These are phyloP conservation scores for Microdochium nivale DNA, from an alignment of 2,329 filamentous ascomycete species.

Conservation along the genomic window DNA sequence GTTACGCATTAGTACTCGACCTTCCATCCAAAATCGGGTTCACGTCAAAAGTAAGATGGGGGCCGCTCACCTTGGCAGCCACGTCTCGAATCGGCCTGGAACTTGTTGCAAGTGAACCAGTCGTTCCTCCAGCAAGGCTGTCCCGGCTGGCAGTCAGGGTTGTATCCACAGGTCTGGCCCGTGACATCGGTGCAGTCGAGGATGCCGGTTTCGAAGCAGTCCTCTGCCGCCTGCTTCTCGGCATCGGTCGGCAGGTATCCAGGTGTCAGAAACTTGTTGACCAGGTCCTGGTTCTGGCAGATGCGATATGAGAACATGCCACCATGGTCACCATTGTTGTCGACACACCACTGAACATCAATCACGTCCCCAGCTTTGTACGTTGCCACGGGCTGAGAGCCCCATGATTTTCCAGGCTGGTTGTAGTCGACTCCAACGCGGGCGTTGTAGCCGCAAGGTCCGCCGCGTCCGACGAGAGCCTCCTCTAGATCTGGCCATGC, in stretches of 20 bases:
- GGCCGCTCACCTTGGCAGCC: conserved; percentile 20
- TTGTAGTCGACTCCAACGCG: conserved; percentile 46
- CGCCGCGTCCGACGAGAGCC: conserved; percentile 36
- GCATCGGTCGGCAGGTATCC: conserved; percentile 36
- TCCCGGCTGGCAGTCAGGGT: conserved; percentile 33
- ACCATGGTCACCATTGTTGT: conserved; percentile 47
- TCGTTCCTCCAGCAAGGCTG: conserved; percentile 39
- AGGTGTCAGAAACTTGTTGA: conserved; percentile 39
- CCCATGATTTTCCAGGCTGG: conserved; percentile 33
- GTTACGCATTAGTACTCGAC: no score
- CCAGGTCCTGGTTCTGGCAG: conserved; percentile 39
- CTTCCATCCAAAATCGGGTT: neutral
- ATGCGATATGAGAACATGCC: conserved; percentile 49
- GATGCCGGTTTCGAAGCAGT: conserved; percentile 39
- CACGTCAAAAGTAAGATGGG: no score
- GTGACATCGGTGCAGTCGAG: conserved; percentile 39
- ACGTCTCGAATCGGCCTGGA: conserved; percentile 24
- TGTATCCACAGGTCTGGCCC: conserved; percentile 39
- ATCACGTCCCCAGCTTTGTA: conserved; percentile 36
- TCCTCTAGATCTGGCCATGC: conserved; percentile 39
- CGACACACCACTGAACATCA: conserved; percentile 46
- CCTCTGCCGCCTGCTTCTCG: conserved; percentile 44
- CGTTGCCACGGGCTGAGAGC: conserved; percentile 28
- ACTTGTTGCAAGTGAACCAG: conserved; percentile 46
- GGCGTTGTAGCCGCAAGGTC: conserved; percentile 45